Percentiles rank a stretch among this genome's conserved stretches.
Conservation (phyloP, 106 monocot genomes). For the Phalaenopsis equestris region DNA sequence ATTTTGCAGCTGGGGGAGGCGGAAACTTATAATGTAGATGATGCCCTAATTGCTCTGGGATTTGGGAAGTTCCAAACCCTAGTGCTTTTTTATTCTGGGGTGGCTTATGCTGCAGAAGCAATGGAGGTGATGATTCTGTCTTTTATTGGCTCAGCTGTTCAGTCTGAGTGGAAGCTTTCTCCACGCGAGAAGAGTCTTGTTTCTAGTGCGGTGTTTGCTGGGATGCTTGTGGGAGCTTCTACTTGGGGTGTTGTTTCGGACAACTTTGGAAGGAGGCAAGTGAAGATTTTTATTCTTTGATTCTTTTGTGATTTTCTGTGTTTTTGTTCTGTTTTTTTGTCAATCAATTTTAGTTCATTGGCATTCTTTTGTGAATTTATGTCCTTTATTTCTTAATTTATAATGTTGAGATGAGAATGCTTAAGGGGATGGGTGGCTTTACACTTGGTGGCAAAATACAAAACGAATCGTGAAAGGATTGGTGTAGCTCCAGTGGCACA, state of each 20-base stretch:
- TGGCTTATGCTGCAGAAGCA: constrained; percentile 65
- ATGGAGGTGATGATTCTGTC: constrained; percentile 88
- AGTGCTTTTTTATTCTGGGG: constrained; percentile 48
- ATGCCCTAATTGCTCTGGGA: constrained; percentile 41
- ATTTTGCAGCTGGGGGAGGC: constrained; percentile 21
- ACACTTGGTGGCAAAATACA: too few relatives aligned
- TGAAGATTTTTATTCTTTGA: neutral
- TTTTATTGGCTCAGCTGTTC: constrained; percentile 54
- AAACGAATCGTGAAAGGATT: too few relatives aligned
- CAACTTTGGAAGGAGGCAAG: constrained; percentile 49
- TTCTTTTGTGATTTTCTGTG: too few relatives aligned
- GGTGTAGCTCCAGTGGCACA: too few relatives aligned
- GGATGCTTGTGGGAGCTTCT: constrained; percentile 57
- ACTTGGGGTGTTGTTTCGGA: constrained; percentile 67
- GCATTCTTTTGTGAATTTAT: too few relatives aligned
- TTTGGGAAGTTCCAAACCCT: constrained; percentile 69
- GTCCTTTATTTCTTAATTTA: neutral
- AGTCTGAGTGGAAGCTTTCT: constrained; percentile 41
- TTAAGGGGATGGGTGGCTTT: neutral
- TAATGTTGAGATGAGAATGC: neutral
- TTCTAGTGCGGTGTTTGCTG: constrained; percentile 58
- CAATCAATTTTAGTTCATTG: too few relatives aligned
- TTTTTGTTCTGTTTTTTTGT: too few relatives aligned
- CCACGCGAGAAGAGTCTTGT: constrained; percentile 48
- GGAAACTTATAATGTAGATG: constrained; percentile 37